A percentile compares a stretch with the other conserved stretches of the same genome.
Evolutionary conservation across 345 rosid species (phyloP).

Genomic region (Bruguiera gymnorhiza): DNA sequence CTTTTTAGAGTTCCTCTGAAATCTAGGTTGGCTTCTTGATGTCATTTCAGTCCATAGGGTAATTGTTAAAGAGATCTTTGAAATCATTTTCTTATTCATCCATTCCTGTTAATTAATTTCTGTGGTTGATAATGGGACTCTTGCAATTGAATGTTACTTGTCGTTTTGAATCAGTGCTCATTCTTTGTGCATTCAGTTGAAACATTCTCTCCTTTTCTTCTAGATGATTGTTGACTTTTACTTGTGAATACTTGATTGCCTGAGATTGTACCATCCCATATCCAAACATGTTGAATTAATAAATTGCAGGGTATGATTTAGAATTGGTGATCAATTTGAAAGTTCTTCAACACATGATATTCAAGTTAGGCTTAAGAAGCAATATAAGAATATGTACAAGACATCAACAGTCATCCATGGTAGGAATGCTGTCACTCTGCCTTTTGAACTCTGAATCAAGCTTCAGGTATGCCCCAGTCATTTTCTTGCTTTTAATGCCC

Average conservation of each 20-base stretch:
- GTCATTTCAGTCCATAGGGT: not conserved
- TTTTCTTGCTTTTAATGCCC: too few species aligned
- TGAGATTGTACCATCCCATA: slow-evolving; percentile 88
- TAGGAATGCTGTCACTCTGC: too few species aligned
- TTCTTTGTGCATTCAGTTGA: not conserved
- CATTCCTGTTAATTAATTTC: not conserved
- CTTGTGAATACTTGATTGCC: slow-evolving; percentile 37
- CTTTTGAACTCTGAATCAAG: too few species aligned
- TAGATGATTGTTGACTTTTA: slow-evolving; percentile 22
- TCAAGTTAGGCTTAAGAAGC: too few species aligned
- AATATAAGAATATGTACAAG: too few species aligned
- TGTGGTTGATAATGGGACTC: not conserved
- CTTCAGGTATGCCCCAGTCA: too few species aligned
- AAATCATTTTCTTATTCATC: not conserved
- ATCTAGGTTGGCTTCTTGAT: too few species aligned
- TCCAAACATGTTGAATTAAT: slow-evolving; percentile 61
- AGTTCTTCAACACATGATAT: too few species aligned
- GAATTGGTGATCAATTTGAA: too few species aligned
- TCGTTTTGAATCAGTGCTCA: not conserved
- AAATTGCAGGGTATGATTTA: too few species aligned
- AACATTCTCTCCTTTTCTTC: not conserved
- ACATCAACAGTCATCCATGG: too few species aligned
- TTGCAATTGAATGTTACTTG: not conserved
- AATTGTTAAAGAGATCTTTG: not conserved
- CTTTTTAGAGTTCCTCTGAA: too few species aligned